Evolutionary conservation across 768 basidiomycete species (phyloP), one percentile per base, ranked within the genome.

Genomic region (Lentinula raphanica): DNA sequence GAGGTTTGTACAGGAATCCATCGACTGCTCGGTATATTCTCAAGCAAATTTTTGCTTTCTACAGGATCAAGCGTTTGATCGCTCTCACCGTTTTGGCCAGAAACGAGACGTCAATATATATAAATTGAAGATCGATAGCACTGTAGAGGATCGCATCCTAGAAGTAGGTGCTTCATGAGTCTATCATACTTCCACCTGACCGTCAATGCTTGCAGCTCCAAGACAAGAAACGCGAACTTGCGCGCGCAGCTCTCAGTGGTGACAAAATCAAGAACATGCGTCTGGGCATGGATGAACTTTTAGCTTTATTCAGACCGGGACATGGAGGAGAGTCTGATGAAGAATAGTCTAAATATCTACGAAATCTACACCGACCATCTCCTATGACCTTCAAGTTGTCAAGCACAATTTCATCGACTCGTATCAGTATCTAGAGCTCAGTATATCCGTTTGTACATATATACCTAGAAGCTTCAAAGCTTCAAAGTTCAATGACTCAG

Each of bases 51-150:
- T 3, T 11, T 38, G 4, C 23, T 39, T 25, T 25, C 27, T 49
- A 17, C 66, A 90, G 82, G 93, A 96, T 61, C 95, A 98, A 74
- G 94, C 94, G 0, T 96, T 94, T 65, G 94, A 94, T 68, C 86
- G 93, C 51, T 86, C 90, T 5, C 93, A 95, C 77, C 87, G 92
- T 55, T 85, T 91, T 58, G 94, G 96, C 7, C 95, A 98, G 72
- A 88, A 77, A 49, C 83, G 87, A 27, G 82, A 88, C 60, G 95
- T 97, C 39, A 84, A 88, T 66, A 95, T 94, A 61, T 91, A 85
- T 76, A 94, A 94, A 72, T 81, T 98, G 29, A 92, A 88, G 64
- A 87, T 98, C 56, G 85, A 88, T 40, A 77, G 84, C 27, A 94
- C 92, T 1, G 90, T 97, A 7, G 94, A 96, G 66, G 85, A 92